These are phyloP conservation scores for Porodaedalea pini DNA, from an alignment of 1,284 basidiomycete species.

Conservation along the genomic window DNA sequence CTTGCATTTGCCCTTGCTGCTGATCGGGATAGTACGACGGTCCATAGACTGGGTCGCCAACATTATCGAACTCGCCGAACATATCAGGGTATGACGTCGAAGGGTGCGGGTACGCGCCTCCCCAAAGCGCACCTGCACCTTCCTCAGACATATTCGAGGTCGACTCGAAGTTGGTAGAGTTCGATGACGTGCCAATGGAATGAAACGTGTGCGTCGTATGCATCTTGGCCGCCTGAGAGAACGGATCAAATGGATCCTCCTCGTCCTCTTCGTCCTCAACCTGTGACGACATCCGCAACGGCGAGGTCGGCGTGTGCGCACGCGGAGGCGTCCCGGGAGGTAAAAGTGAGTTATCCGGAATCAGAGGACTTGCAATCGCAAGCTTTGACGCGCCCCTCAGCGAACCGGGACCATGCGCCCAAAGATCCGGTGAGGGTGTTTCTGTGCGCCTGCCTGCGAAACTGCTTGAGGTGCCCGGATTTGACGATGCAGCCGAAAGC, in stretches of 20 bases:
- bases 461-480: slow-evolving; percentile 43
- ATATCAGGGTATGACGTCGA: slow-evolving; percentile 13
- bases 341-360: slow-evolving; percentile 67
- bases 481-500: slow-evolving; percentile 66
- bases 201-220: slow-evolving; percentile 53
- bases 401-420: slow-evolving; percentile 61
- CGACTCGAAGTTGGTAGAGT: slow-evolving; percentile 56
- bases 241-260: slow-evolving; percentile 75
- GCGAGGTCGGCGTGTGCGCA: slow-evolving; percentile 50
- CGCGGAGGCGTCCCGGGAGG: slow-evolving; percentile 34
- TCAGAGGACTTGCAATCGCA: slow-evolving; percentile 82
- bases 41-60: slow-evolving; percentile 12
- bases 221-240: slow-evolving; percentile 39
- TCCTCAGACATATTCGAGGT: slow-evolving; percentile 49
- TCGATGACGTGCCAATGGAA: slow-evolving; percentile 41
- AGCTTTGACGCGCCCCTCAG: slow-evolving; percentile 76
- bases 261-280: slow-evolving; percentile 49
- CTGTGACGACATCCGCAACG: slow-evolving; percentile 58
- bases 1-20: slow-evolving; percentile 3
- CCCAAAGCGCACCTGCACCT: slow-evolving; percentile 10
- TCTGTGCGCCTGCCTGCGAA: slow-evolving; percentile 55
- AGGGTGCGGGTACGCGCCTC: slow-evolving; percentile 29
- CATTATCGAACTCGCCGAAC: slow-evolving; percentile 18
- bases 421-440: slow-evolving; percentile 76
- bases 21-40: slow-evolving; percentile 13